A percentile compares a stretch with the other conserved stretches of the same genome.
These are phyloP conservation scores for Beauveria caledonica DNA, from an alignment of 2,329 filamentous ascomycete genomes.

Conservation along the genomic window DNA sequence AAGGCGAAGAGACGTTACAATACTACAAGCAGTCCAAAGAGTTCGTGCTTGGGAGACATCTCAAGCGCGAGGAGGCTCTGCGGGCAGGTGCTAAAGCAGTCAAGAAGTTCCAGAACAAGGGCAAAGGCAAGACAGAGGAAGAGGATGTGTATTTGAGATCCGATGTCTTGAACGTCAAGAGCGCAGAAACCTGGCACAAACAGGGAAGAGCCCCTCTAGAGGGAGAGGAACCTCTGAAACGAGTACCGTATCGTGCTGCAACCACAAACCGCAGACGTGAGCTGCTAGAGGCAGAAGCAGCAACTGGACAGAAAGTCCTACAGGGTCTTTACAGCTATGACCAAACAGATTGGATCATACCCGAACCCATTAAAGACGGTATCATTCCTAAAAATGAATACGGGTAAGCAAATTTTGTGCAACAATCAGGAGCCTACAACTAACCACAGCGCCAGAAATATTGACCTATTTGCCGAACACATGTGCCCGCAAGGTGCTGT, in stretches of 20 bases:
- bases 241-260: constrained; percentile 82
- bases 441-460: constrained; percentile 49
- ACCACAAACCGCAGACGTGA: constrained; percentile 82
- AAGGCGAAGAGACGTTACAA: constrained; percentile 74
- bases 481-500: constrained; percentile 83
- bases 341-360: constrained; percentile 95
- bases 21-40: constrained; percentile 82
- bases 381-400: constrained; percentile 90
- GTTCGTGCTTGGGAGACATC: constrained; percentile 75
- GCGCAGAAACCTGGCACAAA: constrained; percentile 95
- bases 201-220: constrained; percentile 71
- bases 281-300: constrained; percentile 74
- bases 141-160: constrained; percentile 74
- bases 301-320: constrained; percentile 72
- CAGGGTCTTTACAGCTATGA: constrained; percentile 78
- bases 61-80: constrained; percentile 87
- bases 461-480: constrained; percentile 86
- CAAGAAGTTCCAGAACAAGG: constrained; percentile 64
- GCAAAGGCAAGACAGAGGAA: constrained; percentile 63
- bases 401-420: constrained; percentile 38
- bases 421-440: not conserved
- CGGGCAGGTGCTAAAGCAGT: constrained; percentile 59
- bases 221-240: constrained; percentile 71
- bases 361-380: constrained; percentile 74
- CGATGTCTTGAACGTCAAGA: constrained; percentile 80